Conservation (phyloP, 805 yeast species). For the Candida coquimbonensis region DNA sequence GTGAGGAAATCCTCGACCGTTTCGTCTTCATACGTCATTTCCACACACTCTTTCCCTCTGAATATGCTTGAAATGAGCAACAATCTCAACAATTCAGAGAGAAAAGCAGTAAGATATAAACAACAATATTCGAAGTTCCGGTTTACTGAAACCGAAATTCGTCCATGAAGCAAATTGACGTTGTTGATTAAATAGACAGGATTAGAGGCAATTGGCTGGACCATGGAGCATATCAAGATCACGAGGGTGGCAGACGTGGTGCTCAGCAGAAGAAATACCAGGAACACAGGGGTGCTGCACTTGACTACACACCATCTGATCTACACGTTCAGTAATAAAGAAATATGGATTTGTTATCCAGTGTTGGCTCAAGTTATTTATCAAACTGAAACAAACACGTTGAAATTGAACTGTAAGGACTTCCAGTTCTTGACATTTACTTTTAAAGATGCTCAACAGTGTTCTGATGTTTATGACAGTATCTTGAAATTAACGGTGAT, state of each 20-base stretch:
- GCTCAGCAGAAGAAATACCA: slow-evolving; percentile 50
- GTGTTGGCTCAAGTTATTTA: slow-evolving; percentile 48
- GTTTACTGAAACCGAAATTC: neutral
- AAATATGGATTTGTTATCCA: slow-evolving; percentile 91
- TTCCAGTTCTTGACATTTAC: slow-evolving; percentile 77
- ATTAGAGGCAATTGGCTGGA: neutral
- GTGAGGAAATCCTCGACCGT: slow-evolving; percentile 6
- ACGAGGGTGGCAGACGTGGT: slow-evolving; percentile 41
- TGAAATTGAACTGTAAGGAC: slow-evolving; percentile 76
- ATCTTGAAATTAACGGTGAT: slow-evolving; percentile 59
- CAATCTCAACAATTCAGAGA: neutral
- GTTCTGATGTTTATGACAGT: slow-evolving; percentile 67
- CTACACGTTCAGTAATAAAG: slow-evolving; percentile 44
- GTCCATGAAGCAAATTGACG: neutral
- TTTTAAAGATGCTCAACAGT: slow-evolving; percentile 49
- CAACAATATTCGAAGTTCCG: neutral
- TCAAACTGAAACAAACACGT: slow-evolving; percentile 34
- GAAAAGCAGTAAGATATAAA: neutral
- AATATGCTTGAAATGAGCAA: no score
- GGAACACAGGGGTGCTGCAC: slow-evolving; percentile 54
- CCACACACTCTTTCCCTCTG: neutral
- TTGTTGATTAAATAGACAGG: neutral
- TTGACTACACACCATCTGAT: slow-evolving; percentile 73
- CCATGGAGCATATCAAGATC: slow-evolving; percentile 21
- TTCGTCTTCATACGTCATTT: neutral